Percentiles rank a stretch among this genome's conserved stretches.
Evolutionary conservation across 1,284 basidiomycete species (phyloP).

Genomic region (Cryptococcus sp.): DNA sequence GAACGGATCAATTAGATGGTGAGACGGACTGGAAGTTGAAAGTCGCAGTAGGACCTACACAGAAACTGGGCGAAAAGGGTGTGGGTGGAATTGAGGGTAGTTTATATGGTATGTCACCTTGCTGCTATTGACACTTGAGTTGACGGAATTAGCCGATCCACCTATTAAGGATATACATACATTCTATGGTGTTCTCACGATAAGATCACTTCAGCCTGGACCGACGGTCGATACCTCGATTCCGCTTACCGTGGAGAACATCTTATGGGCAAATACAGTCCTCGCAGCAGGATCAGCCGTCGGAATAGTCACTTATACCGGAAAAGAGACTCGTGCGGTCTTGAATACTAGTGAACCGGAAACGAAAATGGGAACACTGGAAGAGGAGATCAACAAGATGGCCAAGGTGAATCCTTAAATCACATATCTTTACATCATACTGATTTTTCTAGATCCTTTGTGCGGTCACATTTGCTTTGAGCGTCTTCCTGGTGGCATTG

Average conservation of each 20-base stretch:
- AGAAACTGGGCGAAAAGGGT: slow-evolving; percentile 66
- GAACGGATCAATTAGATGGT: slow-evolving; percentile 97
- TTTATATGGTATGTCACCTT: slow-evolving; percentile 62
- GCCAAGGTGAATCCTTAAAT: slow-evolving; percentile 65
- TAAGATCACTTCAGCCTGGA: slow-evolving; percentile 54
- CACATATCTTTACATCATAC: neutral
- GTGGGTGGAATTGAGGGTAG: slow-evolving; percentile 72
- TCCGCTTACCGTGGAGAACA: slow-evolving; percentile 85
- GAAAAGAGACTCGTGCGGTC: slow-evolving; percentile 91
- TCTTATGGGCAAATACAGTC: slow-evolving; percentile 97
- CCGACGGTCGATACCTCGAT: slow-evolving; percentile 61
- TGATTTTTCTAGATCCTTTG: slow-evolving; percentile 70
- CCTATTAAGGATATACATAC: slow-evolving; percentile 96
- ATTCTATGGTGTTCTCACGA: slow-evolving; percentile 87
- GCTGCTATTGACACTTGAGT: neutral
- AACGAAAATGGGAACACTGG: slow-evolving; percentile 88
- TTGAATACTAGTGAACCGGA: slow-evolving; percentile 98
- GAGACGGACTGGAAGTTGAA: slow-evolving; percentile 99
- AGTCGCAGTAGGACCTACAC: slow-evolving; percentile 78
- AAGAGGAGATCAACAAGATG: slow-evolving; percentile 90
- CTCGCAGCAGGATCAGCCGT: slow-evolving; percentile 90
- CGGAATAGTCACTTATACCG: slow-evolving; percentile 91
- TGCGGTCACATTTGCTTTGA: slow-evolving; percentile 85
- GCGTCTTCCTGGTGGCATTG: slow-evolving; percentile 83
- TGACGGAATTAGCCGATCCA: slow-evolving; percentile 63